Evolutionary conservation across 495 filamentous ascomycete genomes (phyloP).

Genomic region (Lindgomyces ingoldianus): DNA sequence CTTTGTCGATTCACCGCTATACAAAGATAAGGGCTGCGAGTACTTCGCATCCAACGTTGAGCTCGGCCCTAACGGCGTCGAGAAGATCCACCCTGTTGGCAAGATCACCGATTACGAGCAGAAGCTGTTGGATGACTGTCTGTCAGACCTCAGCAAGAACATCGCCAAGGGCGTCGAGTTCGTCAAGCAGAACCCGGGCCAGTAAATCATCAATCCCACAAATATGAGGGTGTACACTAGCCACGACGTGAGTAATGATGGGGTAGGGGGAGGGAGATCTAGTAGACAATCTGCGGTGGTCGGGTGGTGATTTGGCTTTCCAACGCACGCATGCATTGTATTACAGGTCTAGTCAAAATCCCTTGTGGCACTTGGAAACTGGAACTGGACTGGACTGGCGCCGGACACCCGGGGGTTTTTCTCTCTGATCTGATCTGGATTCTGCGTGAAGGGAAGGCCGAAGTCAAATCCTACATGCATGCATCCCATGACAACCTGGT

Average conservation of each 20-base stretch:
- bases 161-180: slow-evolving; percentile 75
- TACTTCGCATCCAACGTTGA: slow-evolving; percentile 95
- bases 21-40: slow-evolving; percentile 93
- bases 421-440: too few species aligned
- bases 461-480: too few species aligned
- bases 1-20: slow-evolving; percentile 94
- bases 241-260: too few species aligned
- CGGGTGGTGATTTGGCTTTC: not conserved
- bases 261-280: not conserved
- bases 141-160: slow-evolving; percentile 87
- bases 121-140: slow-evolving; percentile 79
- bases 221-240: slow-evolving; percentile 20
- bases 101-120: slow-evolving; percentile 80
- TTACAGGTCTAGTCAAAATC: too few species aligned
- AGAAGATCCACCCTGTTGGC: slow-evolving; percentile 87
- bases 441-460: too few species aligned
- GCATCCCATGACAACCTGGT: too few species aligned
- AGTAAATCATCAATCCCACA: slow-evolving; percentile 3
- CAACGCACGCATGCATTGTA: slow-evolving; percentile 23
- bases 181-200: slow-evolving; percentile 64
- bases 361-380: slow-evolving; percentile 3
- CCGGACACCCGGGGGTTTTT: not conserved
- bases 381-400: not conserved
- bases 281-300: not conserved
- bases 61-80: slow-evolving; percentile 92